phyloP scores from a whole-genome alignment of 371 early-diverging fungal genomes.

The Coemansia sp. region DNA sequence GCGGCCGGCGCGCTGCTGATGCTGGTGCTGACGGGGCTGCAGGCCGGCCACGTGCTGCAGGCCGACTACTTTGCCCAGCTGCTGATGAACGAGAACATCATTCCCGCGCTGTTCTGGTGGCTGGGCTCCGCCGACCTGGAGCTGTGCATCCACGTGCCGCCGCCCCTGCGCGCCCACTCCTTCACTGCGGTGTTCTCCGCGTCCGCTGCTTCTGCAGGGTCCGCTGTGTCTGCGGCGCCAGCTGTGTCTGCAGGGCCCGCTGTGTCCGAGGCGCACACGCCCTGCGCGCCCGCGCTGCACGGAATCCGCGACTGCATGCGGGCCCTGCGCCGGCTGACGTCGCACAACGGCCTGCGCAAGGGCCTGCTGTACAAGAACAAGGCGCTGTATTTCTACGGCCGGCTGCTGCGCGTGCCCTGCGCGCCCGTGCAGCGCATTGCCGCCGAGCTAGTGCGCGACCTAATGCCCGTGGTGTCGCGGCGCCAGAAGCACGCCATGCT shows the following conservation, averaged over 20 bases:
- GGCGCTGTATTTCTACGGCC: slow-evolving; percentile 36
- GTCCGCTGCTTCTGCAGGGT: background rate
- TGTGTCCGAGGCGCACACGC: background rate
- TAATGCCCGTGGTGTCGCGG: slow-evolving; percentile 39
- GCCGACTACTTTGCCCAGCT: slow-evolving; percentile 45
- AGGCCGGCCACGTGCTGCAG: slow-evolving; percentile 46
- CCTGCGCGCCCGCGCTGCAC: slow-evolving; percentile 21
- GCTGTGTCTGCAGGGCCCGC: background rate
- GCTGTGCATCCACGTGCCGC: slow-evolving; percentile 19
- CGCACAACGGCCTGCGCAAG: slow-evolving; percentile 45
- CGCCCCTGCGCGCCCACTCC: slow-evolving; percentile 17
- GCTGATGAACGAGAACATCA: slow-evolving; percentile 48
- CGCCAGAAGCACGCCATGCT: slow-evolving; percentile 26
- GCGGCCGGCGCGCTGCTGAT: slow-evolving; percentile 31
- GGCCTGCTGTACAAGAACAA: slow-evolving; percentile 48
- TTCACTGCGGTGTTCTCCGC: slow-evolving; percentile 25
- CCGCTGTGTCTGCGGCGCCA: too few species aligned
- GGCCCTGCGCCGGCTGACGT: slow-evolving; percentile 34
- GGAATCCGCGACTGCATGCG: slow-evolving; percentile 31
- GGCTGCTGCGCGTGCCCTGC: slow-evolving; percentile 9
- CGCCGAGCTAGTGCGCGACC: slow-evolving; percentile 41
- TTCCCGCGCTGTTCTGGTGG: slow-evolving; percentile 48
- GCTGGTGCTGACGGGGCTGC: slow-evolving; percentile 24
- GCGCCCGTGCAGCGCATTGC: slow-evolving; percentile 17
- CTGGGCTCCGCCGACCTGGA: slow-evolving; percentile 37